Percentiles rank a stretch among this genome's conserved stretches.
phyloP scores from a whole-genome alignment of 495 filamentous ascomycete genomes.

The Astrocystis sublimbata region DNA sequence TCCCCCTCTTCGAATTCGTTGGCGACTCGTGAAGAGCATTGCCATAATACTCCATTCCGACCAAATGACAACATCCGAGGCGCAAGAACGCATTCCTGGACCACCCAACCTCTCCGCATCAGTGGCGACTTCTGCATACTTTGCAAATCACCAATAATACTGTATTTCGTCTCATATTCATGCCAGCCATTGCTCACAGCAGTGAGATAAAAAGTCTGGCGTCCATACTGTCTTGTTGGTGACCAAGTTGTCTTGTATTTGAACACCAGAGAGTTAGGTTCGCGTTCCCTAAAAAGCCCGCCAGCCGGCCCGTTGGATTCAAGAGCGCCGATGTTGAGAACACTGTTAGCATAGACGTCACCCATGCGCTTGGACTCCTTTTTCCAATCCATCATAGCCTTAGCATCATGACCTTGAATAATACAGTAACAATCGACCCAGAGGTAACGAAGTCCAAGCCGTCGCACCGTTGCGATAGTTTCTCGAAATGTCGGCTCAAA shows the following conservation, averaged over 20 bases:
- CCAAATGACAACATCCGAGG: constrained; percentile 1
- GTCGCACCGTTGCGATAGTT: neutral
- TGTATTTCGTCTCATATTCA: too few relatives aligned
- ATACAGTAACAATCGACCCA: constrained; percentile 3
- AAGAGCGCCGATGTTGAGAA: neutral
- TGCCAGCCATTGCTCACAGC: neutral
- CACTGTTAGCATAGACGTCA: neutral
- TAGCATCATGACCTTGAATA: neutral
- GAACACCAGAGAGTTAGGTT: neutral
- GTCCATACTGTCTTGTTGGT: neutral
- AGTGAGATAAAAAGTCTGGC: neutral
- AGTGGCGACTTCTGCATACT: neutral
- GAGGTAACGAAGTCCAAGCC: neutral
- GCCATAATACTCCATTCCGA: neutral
- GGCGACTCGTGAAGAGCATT: neutral
- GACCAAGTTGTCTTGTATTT: neutral
- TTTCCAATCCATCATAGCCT: neutral
- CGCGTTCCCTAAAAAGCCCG: neutral
- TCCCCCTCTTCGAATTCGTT: too few relatives aligned
- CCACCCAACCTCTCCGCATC: neutral
- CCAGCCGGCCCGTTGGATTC: neutral
- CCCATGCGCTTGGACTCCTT: neutral
- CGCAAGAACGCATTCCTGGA: neutral
- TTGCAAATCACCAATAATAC: neutral
- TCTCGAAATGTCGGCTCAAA: neutral